Evolutionary conservation across 495 filamentous ascomycete species (phyloP).

Genomic region (Aspergillus mulundensis): DNA sequence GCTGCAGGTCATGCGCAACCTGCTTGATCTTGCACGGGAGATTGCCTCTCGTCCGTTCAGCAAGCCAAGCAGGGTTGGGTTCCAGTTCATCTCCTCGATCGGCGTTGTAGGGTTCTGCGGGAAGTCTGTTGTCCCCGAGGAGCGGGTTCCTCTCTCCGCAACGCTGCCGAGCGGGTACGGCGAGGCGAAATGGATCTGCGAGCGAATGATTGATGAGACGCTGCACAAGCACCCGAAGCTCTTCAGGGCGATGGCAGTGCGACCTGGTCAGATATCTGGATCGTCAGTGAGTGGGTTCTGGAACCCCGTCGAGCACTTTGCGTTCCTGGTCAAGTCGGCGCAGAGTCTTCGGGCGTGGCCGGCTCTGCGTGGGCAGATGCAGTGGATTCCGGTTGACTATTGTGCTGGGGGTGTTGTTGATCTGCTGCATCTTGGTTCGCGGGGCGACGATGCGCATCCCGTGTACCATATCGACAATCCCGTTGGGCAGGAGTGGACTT

Average conservation of each 20-base stretch:
- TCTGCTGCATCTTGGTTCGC: too few relatives aligned
- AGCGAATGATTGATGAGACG: not conserved
- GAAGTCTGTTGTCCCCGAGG: not conserved
- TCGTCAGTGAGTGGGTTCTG: not conserved
- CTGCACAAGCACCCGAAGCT: not conserved
- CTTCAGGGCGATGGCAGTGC: not conserved
- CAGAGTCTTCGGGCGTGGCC: not conserved
- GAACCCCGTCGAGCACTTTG: not conserved
- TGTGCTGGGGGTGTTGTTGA: too few relatives aligned
- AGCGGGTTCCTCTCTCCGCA: not conserved
- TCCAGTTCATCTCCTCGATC: slow-evolving; percentile 55
- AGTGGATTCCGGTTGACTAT: too few relatives aligned
- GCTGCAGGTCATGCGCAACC: slow-evolving; percentile 42
- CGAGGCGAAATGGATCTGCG: slow-evolving; percentile 2
- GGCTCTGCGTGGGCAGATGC: too few relatives aligned
- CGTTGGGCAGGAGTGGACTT: too few relatives aligned
- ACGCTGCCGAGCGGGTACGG: not conserved
- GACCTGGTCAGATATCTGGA: not conserved
- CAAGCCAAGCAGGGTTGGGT: slow-evolving; percentile 22
- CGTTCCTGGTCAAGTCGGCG: not conserved
- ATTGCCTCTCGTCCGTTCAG: not conserved
- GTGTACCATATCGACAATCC: too few relatives aligned
- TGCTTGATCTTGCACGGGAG: slow-evolving; percentile 42
- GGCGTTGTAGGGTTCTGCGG: slow-evolving; percentile 35
- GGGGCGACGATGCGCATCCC: too few relatives aligned